Evolutionary conservation across 1,284 basidiomycete species (phyloP), one percentile per base, ranked within the genome.

Genomic region (Caloboletus firmus): DNA sequence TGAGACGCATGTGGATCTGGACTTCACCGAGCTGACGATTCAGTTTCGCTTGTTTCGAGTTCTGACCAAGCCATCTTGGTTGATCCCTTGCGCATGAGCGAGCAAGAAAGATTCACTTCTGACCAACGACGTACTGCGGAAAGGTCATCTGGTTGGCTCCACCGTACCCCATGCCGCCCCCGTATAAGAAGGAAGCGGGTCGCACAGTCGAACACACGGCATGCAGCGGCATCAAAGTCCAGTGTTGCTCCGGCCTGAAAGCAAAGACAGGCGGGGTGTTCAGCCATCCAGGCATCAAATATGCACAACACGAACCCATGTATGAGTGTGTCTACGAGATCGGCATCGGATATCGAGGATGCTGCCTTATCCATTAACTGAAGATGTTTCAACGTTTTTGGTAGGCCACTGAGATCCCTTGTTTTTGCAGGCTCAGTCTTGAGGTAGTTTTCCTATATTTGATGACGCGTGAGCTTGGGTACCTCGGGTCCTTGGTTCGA

Each of bases 171-270:
- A 78, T 77, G 6, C 86, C 84, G 41, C 72, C 60, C 1, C 95
- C 95, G 67, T 92, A 95, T 52, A 93, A 72, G 67, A 82, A 82
- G 7, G 84, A 93, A 5, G 95, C 88, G 2, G 95, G 95, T 13
- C 86, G 81, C 26, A 99, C 86, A 1, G 91, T 87, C 0, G 95
- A 98, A 48, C 87, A 86, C 10, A 98, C 84, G 0, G 94, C 94
- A 67, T 99, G 97, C 0, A 94, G 72, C 0, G 96, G 97, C 85
- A 99, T 93, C 50, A 99, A 75, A 5, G 87, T 82, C 96, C 96
- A 99, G 64, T 98, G 95, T 69, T 98, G 95, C 71, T 98, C 93
- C 1, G 90, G 81, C 6, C 93, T 94, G 59, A 12, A 57, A 42
- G 12, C 0, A 35, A 42, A 44, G 35, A 30, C 26, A 11, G 22